Conservation (phyloP, 352 stramenopile species). For the Phytophthora fragariae region DNA sequence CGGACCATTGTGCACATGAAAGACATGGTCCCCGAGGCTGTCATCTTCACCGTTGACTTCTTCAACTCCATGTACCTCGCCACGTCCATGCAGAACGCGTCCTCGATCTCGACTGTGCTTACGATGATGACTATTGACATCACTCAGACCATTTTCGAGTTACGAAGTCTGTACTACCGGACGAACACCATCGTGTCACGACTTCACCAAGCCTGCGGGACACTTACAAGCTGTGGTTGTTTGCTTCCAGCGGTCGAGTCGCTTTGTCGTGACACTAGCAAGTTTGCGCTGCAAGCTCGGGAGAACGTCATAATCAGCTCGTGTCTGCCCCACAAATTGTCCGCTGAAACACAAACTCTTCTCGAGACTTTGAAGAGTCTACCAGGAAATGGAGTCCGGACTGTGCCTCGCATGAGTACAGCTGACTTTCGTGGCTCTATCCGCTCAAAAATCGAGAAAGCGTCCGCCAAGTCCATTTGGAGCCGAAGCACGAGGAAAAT, state of each 20-base stretch:
- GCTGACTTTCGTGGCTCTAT: not conserved
- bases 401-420: constrained; percentile 7
- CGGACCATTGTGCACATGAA: constrained; percentile 27
- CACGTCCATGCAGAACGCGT: constrained; percentile 52
- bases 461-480: not conserved
- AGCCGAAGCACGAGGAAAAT: constrained; percentile 2
- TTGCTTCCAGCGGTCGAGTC: constrained; percentile 8
- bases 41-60: constrained; percentile 56
- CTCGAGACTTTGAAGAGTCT: constrained; percentile 19
- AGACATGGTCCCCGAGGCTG: constrained; percentile 35
- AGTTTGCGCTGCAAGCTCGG: constrained; percentile 5
- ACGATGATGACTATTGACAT: constrained; percentile 42
- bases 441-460: not conserved
- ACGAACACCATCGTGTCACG: constrained; percentile 16
- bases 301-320: constrained; percentile 1
- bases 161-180: constrained; percentile 16
- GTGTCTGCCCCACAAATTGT: constrained; percentile 16
- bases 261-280: constrained; percentile 3
- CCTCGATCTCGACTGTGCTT: constrained; percentile 36
- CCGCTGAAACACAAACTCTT: constrained; percentile 8
- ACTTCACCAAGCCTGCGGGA: constrained; percentile 18
- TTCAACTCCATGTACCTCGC: constrained; percentile 54
- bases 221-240: constrained; percentile 5
- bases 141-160: constrained; percentile 15
- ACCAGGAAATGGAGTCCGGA: constrained; percentile 14